phyloP scores from a whole-genome alignment of 257 asterid genomes.

The Solanum paucissectum region DNA sequence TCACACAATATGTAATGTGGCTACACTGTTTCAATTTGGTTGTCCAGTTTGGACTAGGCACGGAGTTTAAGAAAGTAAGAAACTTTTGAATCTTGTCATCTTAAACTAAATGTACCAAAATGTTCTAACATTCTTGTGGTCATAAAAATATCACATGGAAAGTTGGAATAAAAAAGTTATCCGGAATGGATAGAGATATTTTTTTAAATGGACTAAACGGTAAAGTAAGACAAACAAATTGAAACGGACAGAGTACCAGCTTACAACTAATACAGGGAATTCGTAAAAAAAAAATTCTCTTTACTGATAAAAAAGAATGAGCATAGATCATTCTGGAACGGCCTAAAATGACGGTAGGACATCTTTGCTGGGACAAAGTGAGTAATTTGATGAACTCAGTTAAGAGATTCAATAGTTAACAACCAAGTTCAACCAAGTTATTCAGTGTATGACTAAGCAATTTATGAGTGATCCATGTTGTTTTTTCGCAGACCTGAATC shows the following conservation, averaged over 20 bases:
- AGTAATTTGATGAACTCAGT: background rate
- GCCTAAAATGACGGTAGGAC: background rate
- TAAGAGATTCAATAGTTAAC: background rate
- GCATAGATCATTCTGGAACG: background rate
- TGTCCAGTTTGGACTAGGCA: background rate
- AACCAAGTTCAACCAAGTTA: background rate
- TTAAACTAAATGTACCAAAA: background rate
- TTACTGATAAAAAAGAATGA: background rate
- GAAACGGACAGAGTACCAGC: background rate
- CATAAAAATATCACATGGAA: fast-evolving
- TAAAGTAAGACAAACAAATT: background rate
- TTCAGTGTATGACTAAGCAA: background rate
- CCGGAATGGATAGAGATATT: fast-evolving
- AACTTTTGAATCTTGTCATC: background rate
- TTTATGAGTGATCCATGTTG: background rate
- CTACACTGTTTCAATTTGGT: background rate
- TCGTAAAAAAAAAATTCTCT: background rate
- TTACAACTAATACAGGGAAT: background rate
- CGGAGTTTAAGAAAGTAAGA: background rate
- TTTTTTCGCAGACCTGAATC: constrained; percentile 78
- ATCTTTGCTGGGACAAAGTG: background rate
- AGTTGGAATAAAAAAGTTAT: background rate
- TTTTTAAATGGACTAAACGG: background rate
- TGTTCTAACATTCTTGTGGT: background rate
- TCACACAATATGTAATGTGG: background rate